Evolutionary conservation across 148 eudicot species (phyloP).

Genomic region (Spergularia bocconei): DNA sequence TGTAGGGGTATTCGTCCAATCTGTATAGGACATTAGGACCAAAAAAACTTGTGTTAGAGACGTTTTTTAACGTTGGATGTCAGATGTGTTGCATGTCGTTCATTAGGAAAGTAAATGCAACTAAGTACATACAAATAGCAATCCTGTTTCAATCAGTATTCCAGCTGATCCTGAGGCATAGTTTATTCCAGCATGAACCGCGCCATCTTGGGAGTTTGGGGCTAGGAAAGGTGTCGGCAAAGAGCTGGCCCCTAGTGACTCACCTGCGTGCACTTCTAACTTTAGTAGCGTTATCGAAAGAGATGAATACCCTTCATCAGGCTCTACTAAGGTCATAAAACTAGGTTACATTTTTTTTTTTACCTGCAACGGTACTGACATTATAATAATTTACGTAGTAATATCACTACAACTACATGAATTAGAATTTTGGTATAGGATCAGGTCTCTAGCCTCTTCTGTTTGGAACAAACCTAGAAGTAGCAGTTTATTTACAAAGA

Average conservation of each 20-base stretch:
- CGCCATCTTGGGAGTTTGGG: constrained; percentile 35
- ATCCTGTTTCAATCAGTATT: constrained; percentile 52
- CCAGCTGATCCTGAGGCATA: constrained; percentile 76
- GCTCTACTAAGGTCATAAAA: too few relatives aligned
- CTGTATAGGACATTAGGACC: constrained; percentile 31
- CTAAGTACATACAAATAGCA: constrained; percentile 39
- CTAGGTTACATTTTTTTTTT: too few relatives aligned
- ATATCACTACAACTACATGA: too few relatives aligned
- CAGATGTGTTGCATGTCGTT: not conserved
- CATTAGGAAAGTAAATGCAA: not conserved
- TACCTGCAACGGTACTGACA: too few relatives aligned
- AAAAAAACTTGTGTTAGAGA: not conserved
- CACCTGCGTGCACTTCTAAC: constrained; percentile 29
- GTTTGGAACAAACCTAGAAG: too few relatives aligned
- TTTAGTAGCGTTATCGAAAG: not conserved
- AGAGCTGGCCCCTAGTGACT: constrained; percentile 50
- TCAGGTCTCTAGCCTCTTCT: too few relatives aligned
- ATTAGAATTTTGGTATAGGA: too few relatives aligned
- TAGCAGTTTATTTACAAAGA: not conserved
- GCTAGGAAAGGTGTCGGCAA: constrained; percentile 53
- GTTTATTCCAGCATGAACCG: constrained; percentile 41
- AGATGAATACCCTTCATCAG: too few relatives aligned
- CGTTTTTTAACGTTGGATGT: not conserved
- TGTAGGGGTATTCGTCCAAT: constrained; percentile 49
- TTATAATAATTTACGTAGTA: too few relatives aligned